Evolutionary conservation across 148 eudicot genomes (phyloP).

Genomic region (Heliamphora exappendiculata): DNA sequence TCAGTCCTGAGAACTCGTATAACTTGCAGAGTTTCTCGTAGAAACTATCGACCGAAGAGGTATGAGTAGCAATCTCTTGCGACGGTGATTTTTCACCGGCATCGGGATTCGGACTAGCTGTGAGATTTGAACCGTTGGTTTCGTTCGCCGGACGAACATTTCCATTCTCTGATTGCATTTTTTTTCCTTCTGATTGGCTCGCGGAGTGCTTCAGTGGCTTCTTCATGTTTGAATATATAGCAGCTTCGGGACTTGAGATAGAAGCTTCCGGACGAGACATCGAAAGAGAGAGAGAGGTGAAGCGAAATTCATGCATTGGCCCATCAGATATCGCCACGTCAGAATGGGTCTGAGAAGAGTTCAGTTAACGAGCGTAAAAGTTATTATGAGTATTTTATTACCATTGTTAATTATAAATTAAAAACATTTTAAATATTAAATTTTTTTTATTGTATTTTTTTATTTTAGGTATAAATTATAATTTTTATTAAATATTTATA

Average conservation of each 20-base stretch:
- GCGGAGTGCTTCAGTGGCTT: not conserved
- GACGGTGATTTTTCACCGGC: not conserved
- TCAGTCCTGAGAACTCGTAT: slow-evolving; percentile 36
- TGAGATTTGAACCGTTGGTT: slow-evolving; percentile 8
- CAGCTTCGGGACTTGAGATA: not conserved
- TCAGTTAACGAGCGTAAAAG: too few relatives aligned
- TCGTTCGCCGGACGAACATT: not conserved
- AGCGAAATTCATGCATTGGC: not conserved
- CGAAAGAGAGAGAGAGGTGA: not conserved
- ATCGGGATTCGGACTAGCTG: slow-evolving; percentile 5
- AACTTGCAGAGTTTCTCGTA: slow-evolving; percentile 30
- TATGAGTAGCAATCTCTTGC: not conserved
- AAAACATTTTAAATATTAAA: not conserved
- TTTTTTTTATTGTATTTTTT: too few relatives aligned
- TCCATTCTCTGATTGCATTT: not conserved
- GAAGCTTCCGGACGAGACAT: not conserved
- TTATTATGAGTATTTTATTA: too few relatives aligned
- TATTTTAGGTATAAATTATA: too few relatives aligned
- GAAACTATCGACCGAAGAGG: slow-evolving; percentile 22
- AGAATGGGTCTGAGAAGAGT: not conserved
- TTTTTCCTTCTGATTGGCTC: not conserved
- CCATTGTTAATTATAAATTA: too few relatives aligned
- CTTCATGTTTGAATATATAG: not conserved
- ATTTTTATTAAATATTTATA: too few relatives aligned
- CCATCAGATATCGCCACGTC: slow-evolving; percentile 7